Evolutionary conservation across 768 basidiomycete species (phyloP).

Genomic region (Mycena latifolia): DNA sequence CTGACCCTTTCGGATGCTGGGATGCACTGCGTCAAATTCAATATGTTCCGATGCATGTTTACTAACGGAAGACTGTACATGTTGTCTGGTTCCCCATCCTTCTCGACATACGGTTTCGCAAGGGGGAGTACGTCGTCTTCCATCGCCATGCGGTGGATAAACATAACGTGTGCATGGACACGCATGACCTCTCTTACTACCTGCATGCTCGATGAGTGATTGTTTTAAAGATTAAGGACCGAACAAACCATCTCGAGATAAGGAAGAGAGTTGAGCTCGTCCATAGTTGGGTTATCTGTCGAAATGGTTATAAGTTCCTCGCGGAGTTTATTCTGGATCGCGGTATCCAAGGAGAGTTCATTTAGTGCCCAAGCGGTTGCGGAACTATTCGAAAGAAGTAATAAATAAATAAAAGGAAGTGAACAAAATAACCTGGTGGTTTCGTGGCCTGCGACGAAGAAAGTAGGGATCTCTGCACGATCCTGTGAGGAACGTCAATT

Average conservation of each 20-base stretch:
- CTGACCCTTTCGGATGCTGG: constrained; percentile 60
- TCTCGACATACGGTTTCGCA: constrained; percentile 57
- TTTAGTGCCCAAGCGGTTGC: constrained; percentile 55
- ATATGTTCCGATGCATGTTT: too few relatives aligned
- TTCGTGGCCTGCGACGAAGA: constrained; percentile 52
- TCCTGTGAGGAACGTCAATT: background rate
- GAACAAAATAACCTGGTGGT: constrained; percentile 19
- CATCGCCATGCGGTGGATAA: constrained; percentile 56
- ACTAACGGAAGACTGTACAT: constrained; percentile 45
- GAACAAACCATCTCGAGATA: constrained; percentile 51
- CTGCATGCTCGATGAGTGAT: too few relatives aligned
- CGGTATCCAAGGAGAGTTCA: constrained; percentile 50
- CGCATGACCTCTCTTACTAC: constrained; percentile 72
- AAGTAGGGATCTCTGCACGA: constrained; percentile 51
- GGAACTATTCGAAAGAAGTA: background rate
- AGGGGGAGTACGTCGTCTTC: constrained; percentile 69
- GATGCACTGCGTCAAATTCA: too few relatives aligned
- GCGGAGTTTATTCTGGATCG: constrained; percentile 56
- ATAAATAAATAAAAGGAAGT: background rate
- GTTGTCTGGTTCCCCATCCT: constrained; percentile 54
- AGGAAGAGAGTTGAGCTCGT: constrained; percentile 50
- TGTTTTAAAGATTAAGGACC: background rate
- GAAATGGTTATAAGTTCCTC: constrained; percentile 52
- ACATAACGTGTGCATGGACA: constrained; percentile 63
- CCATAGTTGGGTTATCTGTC: constrained; percentile 54